A percentile compares a stretch with the other conserved stretches of the same genome.
phyloP scores from a whole-genome alignment of 2,329 filamentous ascomycete species.

The Penicillium sp. region DNA sequence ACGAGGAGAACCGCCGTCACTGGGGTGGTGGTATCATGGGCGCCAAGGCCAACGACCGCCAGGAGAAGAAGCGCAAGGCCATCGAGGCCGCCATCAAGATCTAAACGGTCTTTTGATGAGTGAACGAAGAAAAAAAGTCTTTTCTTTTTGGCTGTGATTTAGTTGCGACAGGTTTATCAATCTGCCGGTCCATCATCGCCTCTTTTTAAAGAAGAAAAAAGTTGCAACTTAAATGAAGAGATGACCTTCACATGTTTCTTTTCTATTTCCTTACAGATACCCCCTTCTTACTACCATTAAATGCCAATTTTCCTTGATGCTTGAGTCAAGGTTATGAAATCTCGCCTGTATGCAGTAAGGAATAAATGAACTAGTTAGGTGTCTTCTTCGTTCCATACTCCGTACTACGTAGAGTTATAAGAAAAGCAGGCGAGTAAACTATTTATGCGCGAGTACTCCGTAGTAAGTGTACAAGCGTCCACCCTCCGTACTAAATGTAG shows the following conservation, averaged over 20 bases:
- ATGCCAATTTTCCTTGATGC: slow-evolving; percentile 1
- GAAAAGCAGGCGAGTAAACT: neutral
- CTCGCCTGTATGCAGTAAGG: neutral
- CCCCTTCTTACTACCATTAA: slow-evolving; percentile 5
- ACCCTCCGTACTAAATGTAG: no score
- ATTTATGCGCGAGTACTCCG: neutral
- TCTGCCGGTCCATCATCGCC: neutral
- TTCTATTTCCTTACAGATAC: slow-evolving; percentile 10
- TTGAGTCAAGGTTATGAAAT: neutral
- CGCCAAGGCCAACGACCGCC: slow-evolving; percentile 76
- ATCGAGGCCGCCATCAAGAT: slow-evolving; percentile 95
- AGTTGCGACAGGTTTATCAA: neutral
- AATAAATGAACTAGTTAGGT: neutral
- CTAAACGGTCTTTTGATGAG: slow-evolving; percentile 51
- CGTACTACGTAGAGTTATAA: neutral
- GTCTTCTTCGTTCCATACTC: neutral
- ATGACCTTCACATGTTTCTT: slow-evolving; percentile 11
- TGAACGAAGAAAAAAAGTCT: neutral
- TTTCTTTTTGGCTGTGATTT: slow-evolving; percentile 6
- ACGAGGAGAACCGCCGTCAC: slow-evolving; percentile 83
- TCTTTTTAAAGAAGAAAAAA: slow-evolving; percentile 2
- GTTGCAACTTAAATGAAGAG: slow-evolving; percentile 11
- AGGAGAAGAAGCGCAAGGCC: slow-evolving; percentile 90
- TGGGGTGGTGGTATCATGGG: slow-evolving; percentile 99
- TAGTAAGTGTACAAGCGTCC: no score